Evolutionary conservation across 2,329 filamentous ascomycete genomes (phyloP).

Genomic region (Massarina eburnea): DNA sequence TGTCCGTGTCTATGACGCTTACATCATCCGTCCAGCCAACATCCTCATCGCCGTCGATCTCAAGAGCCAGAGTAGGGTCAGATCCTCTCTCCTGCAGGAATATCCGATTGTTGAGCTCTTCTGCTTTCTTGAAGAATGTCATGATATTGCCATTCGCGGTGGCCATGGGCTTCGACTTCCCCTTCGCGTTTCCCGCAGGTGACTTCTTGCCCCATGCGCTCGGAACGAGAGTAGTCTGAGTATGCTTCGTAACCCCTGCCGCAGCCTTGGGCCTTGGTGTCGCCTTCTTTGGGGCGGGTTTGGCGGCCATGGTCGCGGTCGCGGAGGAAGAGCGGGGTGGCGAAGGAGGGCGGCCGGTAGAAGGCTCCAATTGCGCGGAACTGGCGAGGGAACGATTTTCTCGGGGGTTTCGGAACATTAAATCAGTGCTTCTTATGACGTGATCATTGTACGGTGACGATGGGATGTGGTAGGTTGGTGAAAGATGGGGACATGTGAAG

Average conservation of each 20-base stretch:
- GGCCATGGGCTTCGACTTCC: conserved; percentile 44
- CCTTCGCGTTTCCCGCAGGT: conserved; percentile 29
- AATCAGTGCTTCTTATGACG: background rate
- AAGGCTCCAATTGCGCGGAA: conserved; percentile 44
- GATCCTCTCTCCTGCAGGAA: conserved; percentile 38
- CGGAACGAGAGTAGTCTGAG: conserved; percentile 39
- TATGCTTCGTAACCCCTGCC: conserved; percentile 25
- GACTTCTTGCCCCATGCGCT: conserved; percentile 35
- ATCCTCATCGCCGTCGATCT: conserved; percentile 24
- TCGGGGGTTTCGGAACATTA: conserved; percentile 60
- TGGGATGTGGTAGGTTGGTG: background rate
- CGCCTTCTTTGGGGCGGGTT: conserved; percentile 24
- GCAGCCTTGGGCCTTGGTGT: conserved; percentile 15
- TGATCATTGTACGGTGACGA: background rate
- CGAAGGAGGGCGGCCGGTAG: conserved; percentile 56
- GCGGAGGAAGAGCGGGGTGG: conserved; percentile 43
- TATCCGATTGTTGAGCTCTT: conserved; percentile 42
- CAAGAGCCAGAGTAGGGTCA: conserved; percentile 20
- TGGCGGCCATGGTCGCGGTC: conserved; percentile 23
- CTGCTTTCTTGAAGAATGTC: conserved; percentile 57
- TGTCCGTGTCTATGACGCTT: conserved; percentile 20
- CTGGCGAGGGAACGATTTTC: conserved; percentile 45
- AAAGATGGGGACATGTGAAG: background rate
- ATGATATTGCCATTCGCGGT: conserved; percentile 57
- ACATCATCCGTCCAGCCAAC: conserved; percentile 36